phyloP scores from a whole-genome alignment of 306 rosid species.

The Adenanthera pavonina region DNA sequence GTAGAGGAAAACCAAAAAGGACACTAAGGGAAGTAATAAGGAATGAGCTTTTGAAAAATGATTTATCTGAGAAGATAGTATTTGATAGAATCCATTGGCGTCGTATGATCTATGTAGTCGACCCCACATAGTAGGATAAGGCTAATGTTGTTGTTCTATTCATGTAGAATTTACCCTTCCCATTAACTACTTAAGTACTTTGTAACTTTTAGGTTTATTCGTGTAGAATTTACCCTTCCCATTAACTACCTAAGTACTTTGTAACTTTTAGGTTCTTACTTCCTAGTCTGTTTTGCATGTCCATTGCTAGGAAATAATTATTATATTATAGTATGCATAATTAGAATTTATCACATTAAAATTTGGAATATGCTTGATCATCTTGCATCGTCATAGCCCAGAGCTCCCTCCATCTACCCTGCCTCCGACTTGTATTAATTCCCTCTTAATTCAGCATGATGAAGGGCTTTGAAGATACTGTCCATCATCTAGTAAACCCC shows the following conservation, averaged over 20 bases:
- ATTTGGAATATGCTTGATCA: not conserved
- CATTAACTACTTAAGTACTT: not conserved
- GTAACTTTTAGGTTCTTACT: conserved; percentile 7
- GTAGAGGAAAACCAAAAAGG: too few species aligned
- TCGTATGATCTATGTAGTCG: too few species aligned
- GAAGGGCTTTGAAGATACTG: not conserved
- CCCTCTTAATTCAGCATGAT: not conserved
- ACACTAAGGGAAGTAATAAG: too few species aligned
- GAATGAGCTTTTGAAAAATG: too few species aligned
- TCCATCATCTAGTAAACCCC: not conserved
- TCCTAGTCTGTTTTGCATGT: not conserved
- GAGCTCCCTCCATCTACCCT: too few species aligned
- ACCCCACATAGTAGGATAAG: too few species aligned
- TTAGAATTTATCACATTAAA: not conserved
- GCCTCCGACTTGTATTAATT: not conserved
- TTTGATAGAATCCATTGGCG: too few species aligned
- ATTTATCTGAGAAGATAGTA: too few species aligned
- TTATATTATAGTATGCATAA: not conserved
- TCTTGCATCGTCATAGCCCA: not conserved
- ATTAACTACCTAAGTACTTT: not conserved
- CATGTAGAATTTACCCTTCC: not conserved
- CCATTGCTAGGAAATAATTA: not conserved
- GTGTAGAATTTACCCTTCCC: not conserved
- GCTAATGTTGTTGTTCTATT: too few species aligned
- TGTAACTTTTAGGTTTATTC: conserved; percentile 10